Percentiles rank a stretch among this genome's conserved stretches.
Evolutionary conservation across 2,329 filamentous ascomycete genomes (phyloP).

Genomic region (Colletotrichum musae): DNA sequence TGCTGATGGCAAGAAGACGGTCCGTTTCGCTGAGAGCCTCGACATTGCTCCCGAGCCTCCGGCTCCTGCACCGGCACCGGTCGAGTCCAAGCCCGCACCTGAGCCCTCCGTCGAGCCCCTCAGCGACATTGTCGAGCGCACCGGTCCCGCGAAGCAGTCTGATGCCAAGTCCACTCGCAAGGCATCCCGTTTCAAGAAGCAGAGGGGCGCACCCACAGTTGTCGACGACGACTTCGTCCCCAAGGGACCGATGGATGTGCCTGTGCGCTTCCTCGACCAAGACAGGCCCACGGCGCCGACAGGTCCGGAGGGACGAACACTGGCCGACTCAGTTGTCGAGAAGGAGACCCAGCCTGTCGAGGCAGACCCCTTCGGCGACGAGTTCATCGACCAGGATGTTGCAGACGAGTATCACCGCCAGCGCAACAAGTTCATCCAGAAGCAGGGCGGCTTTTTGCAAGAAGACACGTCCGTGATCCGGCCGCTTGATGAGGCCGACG

Average conservation of each 20-base stretch:
- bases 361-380: conserved; percentile 62
- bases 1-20: conserved; percentile 73
- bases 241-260: conserved; percentile 61
- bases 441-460: conserved; percentile 84
- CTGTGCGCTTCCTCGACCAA: conserved; percentile 56
- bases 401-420: conserved; percentile 86
- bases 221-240: conserved; percentile 50
- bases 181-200: conserved; percentile 67
- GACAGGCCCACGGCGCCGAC: conserved; percentile 58
- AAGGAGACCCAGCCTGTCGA: conserved; percentile 57
- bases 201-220: conserved; percentile 30
- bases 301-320: conserved; percentile 66
- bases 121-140: conserved; percentile 67
- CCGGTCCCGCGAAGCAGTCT: conserved; percentile 43
- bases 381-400: conserved; percentile 82
- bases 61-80: neutral
- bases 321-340: conserved; percentile 74
- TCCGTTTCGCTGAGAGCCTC: conserved; percentile 83
- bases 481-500: conserved; percentile 77
- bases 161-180: conserved; percentile 53
- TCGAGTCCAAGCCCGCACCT: conserved; percentile 39
- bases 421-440: conserved; percentile 86
- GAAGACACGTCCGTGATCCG: conserved; percentile 78
- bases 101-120: conserved; percentile 62
- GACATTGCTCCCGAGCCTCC: conserved; percentile 72